A percentile compares a stretch with the other conserved stretches of the same genome.
Evolutionary conservation across 306 rosid genomes (phyloP).

Genomic region (Purshia tridentata): DNA sequence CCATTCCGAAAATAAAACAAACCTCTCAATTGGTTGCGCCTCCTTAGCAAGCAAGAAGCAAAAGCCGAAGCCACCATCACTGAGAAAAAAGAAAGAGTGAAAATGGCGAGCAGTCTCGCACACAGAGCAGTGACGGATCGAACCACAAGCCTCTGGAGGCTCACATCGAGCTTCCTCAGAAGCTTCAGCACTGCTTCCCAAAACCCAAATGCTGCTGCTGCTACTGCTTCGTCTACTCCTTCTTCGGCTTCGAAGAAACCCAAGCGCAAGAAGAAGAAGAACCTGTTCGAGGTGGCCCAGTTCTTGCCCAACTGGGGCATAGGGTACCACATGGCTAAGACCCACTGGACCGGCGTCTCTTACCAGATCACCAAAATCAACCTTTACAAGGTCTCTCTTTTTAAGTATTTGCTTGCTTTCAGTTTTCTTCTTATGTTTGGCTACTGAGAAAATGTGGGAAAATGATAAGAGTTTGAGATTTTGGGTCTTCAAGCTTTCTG

Average conservation of each 20-base stretch:
- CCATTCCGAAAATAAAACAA: background rate
- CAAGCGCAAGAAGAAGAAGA: constrained; percentile 85
- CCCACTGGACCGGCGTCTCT: constrained; percentile 81
- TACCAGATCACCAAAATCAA: constrained; percentile 86
- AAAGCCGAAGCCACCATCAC: background rate
- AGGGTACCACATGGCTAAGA: constrained; percentile 87
- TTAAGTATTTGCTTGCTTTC: background rate
- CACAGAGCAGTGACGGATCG: constrained; percentile 38
- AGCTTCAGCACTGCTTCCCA: constrained; percentile 44
- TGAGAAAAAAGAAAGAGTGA: background rate
- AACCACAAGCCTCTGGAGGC: constrained; percentile 38
- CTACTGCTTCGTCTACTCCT: constrained; percentile 18
- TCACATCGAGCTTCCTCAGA: constrained; percentile 50
- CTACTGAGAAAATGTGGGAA: background rate
- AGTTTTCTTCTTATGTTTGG: background rate
- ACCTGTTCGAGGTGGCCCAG: constrained; percentile 88
- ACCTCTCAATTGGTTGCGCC: background rate
- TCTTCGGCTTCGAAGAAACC: constrained; percentile 40
- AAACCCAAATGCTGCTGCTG: constrained; percentile 30
- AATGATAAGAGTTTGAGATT: background rate
- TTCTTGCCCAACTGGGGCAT: constrained; percentile 91
- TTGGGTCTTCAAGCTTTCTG: background rate
- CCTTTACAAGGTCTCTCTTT: constrained; percentile 70
- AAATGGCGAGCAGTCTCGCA: constrained; percentile 55
- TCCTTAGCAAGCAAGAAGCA: background rate